Percentiles rank a stretch among this genome's conserved stretches.
phyloP scores from a whole-genome alignment of 352 stramenopile genomes.

The Globisporangium middletonii region DNA sequence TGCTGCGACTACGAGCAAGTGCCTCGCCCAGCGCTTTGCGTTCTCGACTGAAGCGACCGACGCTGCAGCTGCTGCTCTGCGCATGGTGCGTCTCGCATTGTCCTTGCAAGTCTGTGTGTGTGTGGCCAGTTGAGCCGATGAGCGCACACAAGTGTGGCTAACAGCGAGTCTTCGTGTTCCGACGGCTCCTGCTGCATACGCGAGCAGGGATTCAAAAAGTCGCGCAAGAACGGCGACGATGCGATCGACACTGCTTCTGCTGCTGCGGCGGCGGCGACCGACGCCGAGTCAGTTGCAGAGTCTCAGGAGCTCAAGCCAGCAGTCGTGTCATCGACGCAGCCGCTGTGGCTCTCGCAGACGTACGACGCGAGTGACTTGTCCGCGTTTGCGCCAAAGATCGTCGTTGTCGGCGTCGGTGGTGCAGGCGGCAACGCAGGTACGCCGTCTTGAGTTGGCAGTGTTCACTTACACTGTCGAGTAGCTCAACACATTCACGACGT shows the following conservation, averaged over 20 bases:
- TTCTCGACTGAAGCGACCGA: conserved; percentile 72
- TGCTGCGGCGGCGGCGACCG: conserved; percentile 4
- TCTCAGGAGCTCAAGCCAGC: conserved; percentile 38
- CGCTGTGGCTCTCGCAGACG: conserved; percentile 68
- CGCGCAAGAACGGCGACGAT: conserved; percentile 29
- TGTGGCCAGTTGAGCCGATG: too few relatives aligned
- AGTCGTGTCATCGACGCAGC: conserved; percentile 50
- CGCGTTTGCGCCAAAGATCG: conserved; percentile 80
- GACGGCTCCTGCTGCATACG: not conserved
- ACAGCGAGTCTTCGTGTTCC: not conserved
- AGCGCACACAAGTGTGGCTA: not conserved
- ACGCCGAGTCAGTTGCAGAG: conserved; percentile 9
- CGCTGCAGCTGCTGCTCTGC: conserved; percentile 57
- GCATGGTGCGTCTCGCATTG: conserved; percentile 36
- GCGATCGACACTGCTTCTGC: not conserved
- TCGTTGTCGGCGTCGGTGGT: conserved; percentile 83
- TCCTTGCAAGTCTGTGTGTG: not conserved
- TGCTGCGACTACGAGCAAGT: not conserved
- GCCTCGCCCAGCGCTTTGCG: conserved; percentile 14
- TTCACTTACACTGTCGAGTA: not conserved
- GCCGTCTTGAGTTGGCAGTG: not conserved
- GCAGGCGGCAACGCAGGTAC: conserved; percentile 84
- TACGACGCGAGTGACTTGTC: conserved; percentile 56
- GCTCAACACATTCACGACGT: not conserved
- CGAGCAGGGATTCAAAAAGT: conserved; percentile 47